A percentile compares a stretch with the other conserved stretches of the same genome.
Evolutionary conservation across 768 basidiomycete species (phyloP).

Genomic region (Amanita polypyramis): DNA sequence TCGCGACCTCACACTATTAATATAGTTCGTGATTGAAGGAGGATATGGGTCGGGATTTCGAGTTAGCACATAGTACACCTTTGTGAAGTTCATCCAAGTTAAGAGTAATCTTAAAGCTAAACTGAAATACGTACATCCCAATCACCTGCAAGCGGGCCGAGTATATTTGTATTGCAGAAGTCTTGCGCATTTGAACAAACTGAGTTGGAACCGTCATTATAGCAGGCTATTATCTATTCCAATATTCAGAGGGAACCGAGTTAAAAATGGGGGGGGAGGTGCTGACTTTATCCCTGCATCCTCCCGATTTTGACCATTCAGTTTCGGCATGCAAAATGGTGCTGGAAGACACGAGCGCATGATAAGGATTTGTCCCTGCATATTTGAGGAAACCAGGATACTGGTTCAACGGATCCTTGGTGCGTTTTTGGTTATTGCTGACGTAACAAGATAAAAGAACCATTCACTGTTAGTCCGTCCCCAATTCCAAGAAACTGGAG

Average conservation of each 20-base stretch:
- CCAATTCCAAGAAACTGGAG: conserved; percentile 42
- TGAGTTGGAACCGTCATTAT: conserved; percentile 33
- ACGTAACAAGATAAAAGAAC: not conserved
- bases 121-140: conserved; percentile 30
- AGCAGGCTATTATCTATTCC: conserved; percentile 39
- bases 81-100: not conserved
- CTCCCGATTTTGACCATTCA: conserved; percentile 24
- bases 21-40: conserved; percentile 24
- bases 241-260: not conserved
- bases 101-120: not conserved
- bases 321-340: conserved; percentile 26
- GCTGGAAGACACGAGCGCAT: conserved; percentile 29
- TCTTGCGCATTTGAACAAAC: conserved; percentile 48
- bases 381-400: conserved; percentile 42
- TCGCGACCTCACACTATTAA: conserved; percentile 20
- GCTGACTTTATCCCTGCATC: conserved; percentile 32
- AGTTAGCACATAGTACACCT: conserved; percentile 37
- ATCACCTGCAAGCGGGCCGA: conserved; percentile 41
- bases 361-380: conserved; percentile 38
- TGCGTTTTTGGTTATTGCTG: not conserved
- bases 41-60: conserved; percentile 38
- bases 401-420: conserved; percentile 30
- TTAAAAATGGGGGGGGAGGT: not conserved
- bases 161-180: conserved; percentile 48
- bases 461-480: conserved; percentile 37